These are phyloP conservation scores for Trichoderma aggressivum DNA, from an alignment of 2,329 filamentous ascomycete species.

Conservation along the genomic window DNA sequence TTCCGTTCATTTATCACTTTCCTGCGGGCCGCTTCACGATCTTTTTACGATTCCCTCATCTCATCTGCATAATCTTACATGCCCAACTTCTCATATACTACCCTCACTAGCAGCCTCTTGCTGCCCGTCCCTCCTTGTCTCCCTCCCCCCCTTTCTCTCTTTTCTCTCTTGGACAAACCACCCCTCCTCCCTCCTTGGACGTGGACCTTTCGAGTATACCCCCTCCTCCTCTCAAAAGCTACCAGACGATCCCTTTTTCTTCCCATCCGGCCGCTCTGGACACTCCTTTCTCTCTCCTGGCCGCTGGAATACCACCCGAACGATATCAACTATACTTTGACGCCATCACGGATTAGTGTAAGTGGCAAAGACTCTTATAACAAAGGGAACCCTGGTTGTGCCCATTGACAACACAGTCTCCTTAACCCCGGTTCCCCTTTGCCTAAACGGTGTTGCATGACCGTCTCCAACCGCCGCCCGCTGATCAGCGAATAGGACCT, in stretches of 20 bases:
- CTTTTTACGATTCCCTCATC: constrained; percentile 11
- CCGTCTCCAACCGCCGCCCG: constrained; percentile 17
- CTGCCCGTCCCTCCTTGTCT: constrained; percentile 6
- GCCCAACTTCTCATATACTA: background rate
- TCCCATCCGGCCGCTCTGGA: background rate
- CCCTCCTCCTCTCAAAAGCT: background rate
- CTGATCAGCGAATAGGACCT: constrained; percentile 17
- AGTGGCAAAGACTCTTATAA: constrained; percentile 12
- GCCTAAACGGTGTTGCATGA: constrained; percentile 18
- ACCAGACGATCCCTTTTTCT: background rate
- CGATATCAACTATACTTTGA: constrained; percentile 2
- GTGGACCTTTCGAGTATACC: background rate
- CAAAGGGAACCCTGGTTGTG: constrained; percentile 11
- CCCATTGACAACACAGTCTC: constrained; percentile 5
- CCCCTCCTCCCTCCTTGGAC: background rate
- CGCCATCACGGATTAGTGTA: constrained; percentile 17
- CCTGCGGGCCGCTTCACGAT: constrained; percentile 13
- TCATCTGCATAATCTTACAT: constrained; percentile 10
- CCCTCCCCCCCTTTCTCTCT: background rate
- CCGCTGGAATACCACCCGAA: background rate
- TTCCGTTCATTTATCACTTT: constrained; percentile 12
- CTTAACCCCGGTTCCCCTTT: constrained; percentile 9
- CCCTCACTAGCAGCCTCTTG: background rate
- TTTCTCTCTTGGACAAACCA: background rate
- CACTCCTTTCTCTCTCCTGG: background rate